These are phyloP conservation scores for Balansia obtecta DNA, from an alignment of 2,329 filamentous ascomycete genomes.

Conservation along the genomic window DNA sequence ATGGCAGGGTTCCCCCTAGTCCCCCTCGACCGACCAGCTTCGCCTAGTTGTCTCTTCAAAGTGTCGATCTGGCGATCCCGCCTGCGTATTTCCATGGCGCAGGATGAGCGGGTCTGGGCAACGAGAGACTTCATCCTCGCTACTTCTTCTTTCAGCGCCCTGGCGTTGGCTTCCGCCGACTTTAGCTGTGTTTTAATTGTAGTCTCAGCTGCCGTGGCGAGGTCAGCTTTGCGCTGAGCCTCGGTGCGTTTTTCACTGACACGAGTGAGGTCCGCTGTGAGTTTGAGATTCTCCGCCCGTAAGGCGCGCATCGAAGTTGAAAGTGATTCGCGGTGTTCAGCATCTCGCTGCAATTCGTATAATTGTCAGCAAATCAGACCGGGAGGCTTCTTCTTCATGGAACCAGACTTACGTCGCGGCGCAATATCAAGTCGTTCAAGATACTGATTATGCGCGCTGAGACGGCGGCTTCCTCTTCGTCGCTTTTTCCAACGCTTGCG, in stretches of 20 bases:
- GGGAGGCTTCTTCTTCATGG: not conserved
- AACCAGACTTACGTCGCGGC: constrained; percentile 57
- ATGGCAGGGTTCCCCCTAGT: constrained; percentile 41
- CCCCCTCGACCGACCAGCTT: constrained; percentile 51
- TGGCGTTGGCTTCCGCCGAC: constrained; percentile 59
- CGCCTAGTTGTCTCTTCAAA: constrained; percentile 74
- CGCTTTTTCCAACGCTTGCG: constrained; percentile 52
- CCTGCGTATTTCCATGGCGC: constrained; percentile 82
- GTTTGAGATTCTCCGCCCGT: constrained; percentile 62
- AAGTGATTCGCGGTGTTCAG: constrained; percentile 74
- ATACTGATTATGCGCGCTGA: constrained; percentile 86
- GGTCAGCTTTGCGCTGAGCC: constrained; percentile 40
- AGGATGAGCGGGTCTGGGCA: constrained; percentile 72
- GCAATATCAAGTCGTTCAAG: constrained; percentile 82
- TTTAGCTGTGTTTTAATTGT: constrained; percentile 57
- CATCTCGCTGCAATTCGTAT: constrained; percentile 53
- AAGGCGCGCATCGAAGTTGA: constrained; percentile 66
- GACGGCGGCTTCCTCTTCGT: constrained; percentile 42
- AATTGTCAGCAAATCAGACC: constrained; percentile 6
- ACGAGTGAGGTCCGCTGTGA: constrained; percentile 54
- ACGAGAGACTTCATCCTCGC: constrained; percentile 66
- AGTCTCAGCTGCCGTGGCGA: constrained; percentile 58
- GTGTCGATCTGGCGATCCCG: constrained; percentile 80
- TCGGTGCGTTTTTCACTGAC: constrained; percentile 42
- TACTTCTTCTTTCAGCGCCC: constrained; percentile 75